Base-by-base conservation (phyloP, 73 alveolate genomes). In the Diophrys sp. region DNA sequence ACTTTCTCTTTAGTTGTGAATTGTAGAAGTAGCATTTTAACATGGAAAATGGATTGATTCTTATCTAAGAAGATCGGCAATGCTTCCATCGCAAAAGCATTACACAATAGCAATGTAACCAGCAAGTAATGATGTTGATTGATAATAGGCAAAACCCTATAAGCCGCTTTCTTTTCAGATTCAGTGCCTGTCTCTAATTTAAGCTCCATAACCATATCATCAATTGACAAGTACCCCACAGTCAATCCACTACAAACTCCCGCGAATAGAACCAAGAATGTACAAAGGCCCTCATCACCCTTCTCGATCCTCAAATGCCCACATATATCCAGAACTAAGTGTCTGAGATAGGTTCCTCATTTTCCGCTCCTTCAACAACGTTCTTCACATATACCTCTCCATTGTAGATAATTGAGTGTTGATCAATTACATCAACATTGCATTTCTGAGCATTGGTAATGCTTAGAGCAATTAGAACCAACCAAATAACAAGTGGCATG, bases 241-340 rank as follows among this genome's bases (percentile, higher is more conserved):
- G 99, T 96, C 78, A 96, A 84, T 8, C 99, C 99, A 84, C 98
- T 92, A 92, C 95, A 93, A 14, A 96, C 70, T 24, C 99, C 99
- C n/a, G 99, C 99, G 73, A 95, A 85, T 44, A 85, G 77, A 2
- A 93, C 96, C 25, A 93, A 80, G 74, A 81, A 91, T 26, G 62
- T 18, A 18, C 62, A 11, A 11, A 44, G n/a, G 62, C 62, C 62
- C 18, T 11, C 18, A 44, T 44, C n/a, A n/a, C n/a, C n/a, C n/a
- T n/a, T n/a, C n/a, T n/a, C n/a, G n/a, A n/a, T n/a, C n/a, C n/a
- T n/a, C n/a, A n/a, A n/a, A n/a, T n/a, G n/a, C n/a, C n/a, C n/a
- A n/a, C n/a, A n/a, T n/a, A n/a, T n/a, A n/a, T n/a, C n/a, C n/a
- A n/a, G n/a, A n/a, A n/a, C n/a, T n/a, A n/a, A n/a, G n/a, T n/a